phyloP scores from a whole-genome alignment of 768 basidiomycete species.

The Russula brevipes region DNA sequence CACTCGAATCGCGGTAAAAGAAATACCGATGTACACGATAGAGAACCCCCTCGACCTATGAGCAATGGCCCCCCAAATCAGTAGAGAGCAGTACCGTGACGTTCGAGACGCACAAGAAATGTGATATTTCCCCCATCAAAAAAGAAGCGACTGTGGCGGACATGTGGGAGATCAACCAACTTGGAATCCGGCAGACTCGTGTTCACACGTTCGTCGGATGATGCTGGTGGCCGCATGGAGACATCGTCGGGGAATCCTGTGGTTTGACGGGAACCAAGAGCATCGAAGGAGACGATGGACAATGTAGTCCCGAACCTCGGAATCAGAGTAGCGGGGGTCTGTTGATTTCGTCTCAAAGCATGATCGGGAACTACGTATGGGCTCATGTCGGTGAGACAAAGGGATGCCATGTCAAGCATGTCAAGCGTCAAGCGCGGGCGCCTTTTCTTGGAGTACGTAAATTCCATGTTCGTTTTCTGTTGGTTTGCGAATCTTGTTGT shows the following conservation, averaged over 20 bases:
- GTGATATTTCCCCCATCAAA: slow-evolving; percentile 17
- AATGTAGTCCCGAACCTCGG: not conserved
- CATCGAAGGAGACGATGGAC: slow-evolving; percentile 6
- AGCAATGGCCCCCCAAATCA: not conserved
- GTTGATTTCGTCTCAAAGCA: not conserved
- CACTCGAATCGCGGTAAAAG: slow-evolving; percentile 13
- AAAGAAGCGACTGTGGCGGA: not conserved
- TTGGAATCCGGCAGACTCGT: not conserved
- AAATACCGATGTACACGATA: slow-evolving; percentile 21
- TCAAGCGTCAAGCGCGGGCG: not conserved
- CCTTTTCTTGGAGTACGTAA: not conserved
- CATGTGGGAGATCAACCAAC: not conserved
- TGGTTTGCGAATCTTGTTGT: too few relatives aligned
- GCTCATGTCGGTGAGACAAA: not conserved
- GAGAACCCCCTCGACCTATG: slow-evolving; percentile 6
- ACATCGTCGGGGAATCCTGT: not conserved
- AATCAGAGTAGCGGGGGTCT: not conserved
- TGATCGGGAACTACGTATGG: not conserved
- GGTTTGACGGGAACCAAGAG: not conserved
- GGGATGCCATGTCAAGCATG: not conserved
- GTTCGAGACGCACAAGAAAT: slow-evolving; percentile 4
- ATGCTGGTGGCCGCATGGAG: not conserved
- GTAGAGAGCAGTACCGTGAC: not conserved
- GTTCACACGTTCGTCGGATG: not conserved
- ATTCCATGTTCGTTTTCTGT: not conserved